Conservation (phyloP, 1,284 basidiomycete species). For the Pseudozyma thailandica region DNA sequence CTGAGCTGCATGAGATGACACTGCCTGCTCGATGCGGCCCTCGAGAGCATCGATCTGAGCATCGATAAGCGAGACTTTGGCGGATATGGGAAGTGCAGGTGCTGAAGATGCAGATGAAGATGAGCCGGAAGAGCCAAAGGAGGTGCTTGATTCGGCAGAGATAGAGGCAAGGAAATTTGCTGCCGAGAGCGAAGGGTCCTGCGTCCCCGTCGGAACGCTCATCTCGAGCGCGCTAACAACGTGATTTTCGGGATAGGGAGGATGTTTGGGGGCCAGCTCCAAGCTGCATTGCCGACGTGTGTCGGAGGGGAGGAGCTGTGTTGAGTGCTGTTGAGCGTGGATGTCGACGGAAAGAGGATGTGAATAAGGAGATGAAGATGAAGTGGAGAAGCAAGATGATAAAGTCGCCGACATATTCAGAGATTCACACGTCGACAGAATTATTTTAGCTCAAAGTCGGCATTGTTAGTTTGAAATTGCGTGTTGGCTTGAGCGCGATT, state of each 20-base stretch:
- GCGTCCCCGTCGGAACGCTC: slow-evolving; percentile 13
- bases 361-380: background rate
- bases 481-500: slow-evolving; percentile 1
- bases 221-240: slow-evolving; percentile 7
- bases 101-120: slow-evolving; percentile 15
- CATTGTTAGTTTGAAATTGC: background rate
- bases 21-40: slow-evolving; percentile 19
- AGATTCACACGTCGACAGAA: background rate
- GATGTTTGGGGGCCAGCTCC: background rate
- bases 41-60: slow-evolving; percentile 48
- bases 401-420: background rate
- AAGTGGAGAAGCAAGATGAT: background rate
- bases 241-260: background rate
- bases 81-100: slow-evolving; percentile 43
- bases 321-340: no score
- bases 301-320: background rate
- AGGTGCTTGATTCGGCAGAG: slow-evolving; percentile 37
- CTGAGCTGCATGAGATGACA: slow-evolving; percentile 26
- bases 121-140: slow-evolving; percentile 7
- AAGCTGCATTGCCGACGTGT: slow-evolving; percentile 21
- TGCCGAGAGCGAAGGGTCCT: slow-evolving; percentile 31
- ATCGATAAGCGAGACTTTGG: slow-evolving; percentile 48
- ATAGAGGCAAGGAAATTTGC: slow-evolving; percentile 46
- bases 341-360: background rate
- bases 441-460: background rate